These are phyloP conservation scores for Zygoascus flipseniorum DNA, from an alignment of 805 yeast genomes.

Conservation along the genomic window DNA sequence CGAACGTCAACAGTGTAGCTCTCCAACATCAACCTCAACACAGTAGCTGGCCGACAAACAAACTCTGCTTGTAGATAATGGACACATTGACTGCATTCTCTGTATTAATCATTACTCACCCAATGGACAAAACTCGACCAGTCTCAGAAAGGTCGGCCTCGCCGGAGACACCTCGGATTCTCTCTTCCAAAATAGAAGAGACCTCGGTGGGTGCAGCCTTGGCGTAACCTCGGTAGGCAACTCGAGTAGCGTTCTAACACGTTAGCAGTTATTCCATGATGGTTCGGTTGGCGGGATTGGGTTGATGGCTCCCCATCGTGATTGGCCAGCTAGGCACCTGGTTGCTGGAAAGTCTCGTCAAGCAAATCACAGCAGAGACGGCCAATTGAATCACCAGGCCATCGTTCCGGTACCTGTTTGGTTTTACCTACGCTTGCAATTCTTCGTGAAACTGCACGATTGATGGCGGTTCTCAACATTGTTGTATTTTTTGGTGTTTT, in stretches of 20 bases:
- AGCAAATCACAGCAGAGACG: too few species aligned
- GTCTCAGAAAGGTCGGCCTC: constrained; percentile 98
- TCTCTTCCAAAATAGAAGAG: constrained; percentile 96
- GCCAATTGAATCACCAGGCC: neutral
- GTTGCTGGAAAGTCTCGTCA: too few species aligned
- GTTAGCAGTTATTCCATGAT: neutral
- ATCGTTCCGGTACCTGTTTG: neutral
- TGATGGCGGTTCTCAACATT: constrained; percentile 35
- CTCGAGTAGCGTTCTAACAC: constrained; percentile 1
- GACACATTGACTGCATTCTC: neutral
- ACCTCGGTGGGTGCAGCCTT: constrained; percentile 99
- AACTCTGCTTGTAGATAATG: neutral
- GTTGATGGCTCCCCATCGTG: neutral
- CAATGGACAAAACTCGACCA: constrained; percentile 98
- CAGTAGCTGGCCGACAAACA: too few species aligned
- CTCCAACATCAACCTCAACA: neutral
- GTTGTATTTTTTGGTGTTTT: neutral
- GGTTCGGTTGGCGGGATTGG: too few species aligned
- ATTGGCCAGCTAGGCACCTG: neutral
- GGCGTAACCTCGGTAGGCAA: constrained; percentile 59
- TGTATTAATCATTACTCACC: constrained; percentile 43
- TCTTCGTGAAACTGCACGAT: constrained; percentile 29
- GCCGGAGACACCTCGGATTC: constrained; percentile 97
- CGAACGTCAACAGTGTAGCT: neutral
- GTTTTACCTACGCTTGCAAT: constrained; percentile 24